phyloP scores from a whole-genome alignment of 2,329 filamentous ascomycete species.

The Conoideocrella luteorostrata region DNA sequence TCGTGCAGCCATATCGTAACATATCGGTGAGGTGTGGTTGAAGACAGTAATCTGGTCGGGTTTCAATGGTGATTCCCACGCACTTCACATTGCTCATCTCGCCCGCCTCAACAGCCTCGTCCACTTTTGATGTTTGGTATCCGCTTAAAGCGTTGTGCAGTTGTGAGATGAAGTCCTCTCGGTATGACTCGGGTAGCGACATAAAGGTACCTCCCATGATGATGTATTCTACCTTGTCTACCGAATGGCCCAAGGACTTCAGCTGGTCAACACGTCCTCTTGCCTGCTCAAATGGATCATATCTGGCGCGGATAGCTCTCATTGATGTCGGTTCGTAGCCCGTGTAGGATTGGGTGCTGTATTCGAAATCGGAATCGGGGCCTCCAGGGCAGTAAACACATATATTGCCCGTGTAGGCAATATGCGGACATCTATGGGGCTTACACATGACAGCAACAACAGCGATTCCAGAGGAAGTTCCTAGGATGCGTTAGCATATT shows the following conservation, averaged over 20 bases:
- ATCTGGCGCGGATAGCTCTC: slow-evolving; percentile 92
- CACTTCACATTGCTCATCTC: slow-evolving; percentile 98
- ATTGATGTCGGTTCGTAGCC: slow-evolving; percentile 98
- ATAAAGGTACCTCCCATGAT: slow-evolving; percentile 99
- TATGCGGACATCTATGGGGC: slow-evolving; percentile 93
- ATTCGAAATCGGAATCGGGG: slow-evolving; percentile 97
- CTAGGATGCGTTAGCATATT: slow-evolving; percentile 31
- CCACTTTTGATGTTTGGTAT: slow-evolving; percentile 88
- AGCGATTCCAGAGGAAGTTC: slow-evolving; percentile 92
- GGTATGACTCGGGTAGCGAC: slow-evolving; percentile 83
- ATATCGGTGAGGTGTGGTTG: slow-evolving; percentile 94
- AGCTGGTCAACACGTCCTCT: slow-evolving; percentile 94
- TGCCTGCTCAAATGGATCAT: slow-evolving; percentile 97
- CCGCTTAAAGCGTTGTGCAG: slow-evolving; percentile 95
- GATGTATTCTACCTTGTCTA: slow-evolving; percentile 99
- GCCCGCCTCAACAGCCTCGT: slow-evolving; percentile 88
- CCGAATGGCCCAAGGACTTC: slow-evolving; percentile 88
- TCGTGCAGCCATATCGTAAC: slow-evolving; percentile 95
- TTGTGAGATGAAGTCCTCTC: slow-evolving; percentile 90
- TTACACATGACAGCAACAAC: slow-evolving; percentile 99
- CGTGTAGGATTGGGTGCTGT: slow-evolving; percentile 97
- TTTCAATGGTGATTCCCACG: slow-evolving; percentile 98
- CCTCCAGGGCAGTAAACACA: slow-evolving; percentile 98
- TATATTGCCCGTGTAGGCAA: slow-evolving; percentile 97
- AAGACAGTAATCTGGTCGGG: slow-evolving; percentile 90